phyloP scores from a whole-genome alignment of 2,329 filamentous ascomycete genomes.

The Microcyclospora tardicrescens region DNA sequence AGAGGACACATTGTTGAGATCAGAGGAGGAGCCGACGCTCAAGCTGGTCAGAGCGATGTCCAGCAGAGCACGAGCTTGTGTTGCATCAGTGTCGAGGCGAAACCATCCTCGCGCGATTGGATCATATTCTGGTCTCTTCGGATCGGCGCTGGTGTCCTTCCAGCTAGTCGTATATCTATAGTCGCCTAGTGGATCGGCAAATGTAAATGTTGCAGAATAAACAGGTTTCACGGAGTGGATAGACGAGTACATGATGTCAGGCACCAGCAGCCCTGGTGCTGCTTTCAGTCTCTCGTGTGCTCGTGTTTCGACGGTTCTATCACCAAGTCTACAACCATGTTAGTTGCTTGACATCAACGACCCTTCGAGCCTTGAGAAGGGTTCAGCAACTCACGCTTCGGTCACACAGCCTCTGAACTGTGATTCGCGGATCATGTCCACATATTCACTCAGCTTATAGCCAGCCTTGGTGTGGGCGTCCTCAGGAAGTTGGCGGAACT shows the following conservation, averaged over 20 bases:
- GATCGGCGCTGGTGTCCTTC: no score
- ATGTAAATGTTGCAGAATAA: slow-evolving; percentile 19
- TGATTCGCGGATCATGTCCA: slow-evolving; percentile 17
- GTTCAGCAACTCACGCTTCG: slow-evolving; percentile 17
- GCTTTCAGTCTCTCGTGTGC: slow-evolving; percentile 10
- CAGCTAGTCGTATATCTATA: no score
- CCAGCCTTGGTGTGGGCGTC: no score
- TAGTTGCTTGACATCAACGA: slow-evolving; percentile 2
- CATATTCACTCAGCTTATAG: slow-evolving; percentile 20
- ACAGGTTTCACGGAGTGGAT: slow-evolving; percentile 16
- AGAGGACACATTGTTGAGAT: no score
- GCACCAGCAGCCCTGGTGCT: slow-evolving; percentile 12
- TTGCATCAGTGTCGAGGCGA: no score
- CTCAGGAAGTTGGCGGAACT: no score
- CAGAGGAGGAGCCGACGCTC: no score
- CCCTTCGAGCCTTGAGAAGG: not conserved
- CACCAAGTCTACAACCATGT: slow-evolving; percentile 16
- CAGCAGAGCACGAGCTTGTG: no score
- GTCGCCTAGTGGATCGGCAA: slow-evolving; percentile 13
- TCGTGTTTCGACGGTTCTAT: slow-evolving; percentile 9
- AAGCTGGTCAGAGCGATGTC: no score
- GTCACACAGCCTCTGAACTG: slow-evolving; percentile 19
- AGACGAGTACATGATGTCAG: slow-evolving; percentile 9
- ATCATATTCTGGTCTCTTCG: no score
- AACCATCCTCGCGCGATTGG: no score